Evolutionary conservation across 306 rosid species (phyloP).

Genomic region (Trifolium repens): DNA sequence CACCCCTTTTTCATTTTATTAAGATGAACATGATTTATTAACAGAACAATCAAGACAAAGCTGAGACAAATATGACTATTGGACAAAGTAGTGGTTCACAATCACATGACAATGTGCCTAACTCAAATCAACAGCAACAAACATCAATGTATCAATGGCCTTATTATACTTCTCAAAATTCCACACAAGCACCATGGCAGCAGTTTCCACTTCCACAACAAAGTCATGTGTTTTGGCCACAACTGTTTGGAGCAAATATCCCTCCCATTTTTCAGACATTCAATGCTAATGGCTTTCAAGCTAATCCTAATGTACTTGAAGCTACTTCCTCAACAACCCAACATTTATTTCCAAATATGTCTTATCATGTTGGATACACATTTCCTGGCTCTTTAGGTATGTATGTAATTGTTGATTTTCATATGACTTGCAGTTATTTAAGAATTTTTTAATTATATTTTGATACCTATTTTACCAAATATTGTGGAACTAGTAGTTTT

Average conservation of each 20-base stretch:
- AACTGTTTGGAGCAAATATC: background rate
- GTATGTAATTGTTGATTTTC: slow-evolving; percentile 2
- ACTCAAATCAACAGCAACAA: slow-evolving; percentile 42
- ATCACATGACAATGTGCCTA: slow-evolving; percentile 32
- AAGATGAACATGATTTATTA: slow-evolving; percentile 34
- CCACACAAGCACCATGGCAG: slow-evolving; percentile 3
- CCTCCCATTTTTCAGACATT: background rate
- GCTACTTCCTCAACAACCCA: slow-evolving; percentile 48
- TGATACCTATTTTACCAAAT: background rate
- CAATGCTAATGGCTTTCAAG: background rate
- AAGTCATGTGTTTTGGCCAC: slow-evolving; percentile 38
- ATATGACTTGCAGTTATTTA: background rate
- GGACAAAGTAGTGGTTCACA: slow-evolving; percentile 20
- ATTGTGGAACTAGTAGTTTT: background rate
- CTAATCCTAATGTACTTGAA: slow-evolving; percentile 18
- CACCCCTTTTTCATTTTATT: background rate
- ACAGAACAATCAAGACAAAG: slow-evolving; percentile 51
- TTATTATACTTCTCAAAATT: background rate
- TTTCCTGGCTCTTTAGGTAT: slow-evolving; percentile 58
- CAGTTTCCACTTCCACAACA: slow-evolving; percentile 46
- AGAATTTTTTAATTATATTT: background rate
- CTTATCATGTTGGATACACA: slow-evolving; percentile 51
- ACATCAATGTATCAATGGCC: background rate
- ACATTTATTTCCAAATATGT: slow-evolving; percentile 47
- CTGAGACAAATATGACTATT: slow-evolving; percentile 18